A percentile compares a stretch with the other conserved stretches of the same genome.
Conservation (phyloP, 2,329 filamentous ascomycete species). For the Chaetoscypha palmicola region DNA sequence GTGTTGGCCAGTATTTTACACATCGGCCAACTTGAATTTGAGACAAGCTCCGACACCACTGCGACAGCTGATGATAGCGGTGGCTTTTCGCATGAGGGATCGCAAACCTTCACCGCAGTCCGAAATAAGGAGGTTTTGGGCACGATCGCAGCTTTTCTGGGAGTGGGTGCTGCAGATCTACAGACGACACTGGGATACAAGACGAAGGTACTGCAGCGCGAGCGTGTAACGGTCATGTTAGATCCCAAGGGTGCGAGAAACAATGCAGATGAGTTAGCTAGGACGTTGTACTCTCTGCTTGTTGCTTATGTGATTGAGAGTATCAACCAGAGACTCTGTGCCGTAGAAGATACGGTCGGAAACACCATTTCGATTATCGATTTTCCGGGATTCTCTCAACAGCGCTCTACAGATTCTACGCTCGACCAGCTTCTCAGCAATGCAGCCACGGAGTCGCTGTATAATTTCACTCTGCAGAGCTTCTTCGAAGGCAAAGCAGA, state of each 20-base stretch:
- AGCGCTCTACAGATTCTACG: constrained; percentile 73
- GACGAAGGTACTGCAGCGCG: constrained; percentile 91
- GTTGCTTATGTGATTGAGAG: constrained; percentile 91
- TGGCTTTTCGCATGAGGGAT: constrained; percentile 92
- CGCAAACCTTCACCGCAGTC: constrained; percentile 75
- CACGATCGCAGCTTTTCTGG: constrained; percentile 90
- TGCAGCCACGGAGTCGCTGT: constrained; percentile 83
- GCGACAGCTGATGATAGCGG: constrained; percentile 84
- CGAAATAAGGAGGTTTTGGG: constrained; percentile 87
- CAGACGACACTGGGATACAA: constrained; percentile 90
- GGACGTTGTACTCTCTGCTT: constrained; percentile 86
- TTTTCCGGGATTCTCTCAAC: constrained; percentile 90
- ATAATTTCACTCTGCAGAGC: constrained; percentile 87
- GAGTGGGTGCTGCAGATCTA: constrained; percentile 71
- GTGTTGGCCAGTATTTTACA: constrained; percentile 91
- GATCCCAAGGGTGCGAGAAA: constrained; percentile 83
- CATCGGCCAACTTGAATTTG: constrained; percentile 93
- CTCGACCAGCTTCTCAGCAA: constrained; percentile 94
- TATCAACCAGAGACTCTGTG: constrained; percentile 85
- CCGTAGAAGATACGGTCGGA: constrained; percentile 75
- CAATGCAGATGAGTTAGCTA: constrained; percentile 89
- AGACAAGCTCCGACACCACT: constrained; percentile 71
- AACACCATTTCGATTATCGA: constrained; percentile 96
- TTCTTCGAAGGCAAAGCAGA: constrained; percentile 96
- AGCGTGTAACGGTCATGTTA: constrained; percentile 97